Conservation (phyloP, 2,329 filamentous ascomycete species). For the Xylariaceae sp. region DNA sequence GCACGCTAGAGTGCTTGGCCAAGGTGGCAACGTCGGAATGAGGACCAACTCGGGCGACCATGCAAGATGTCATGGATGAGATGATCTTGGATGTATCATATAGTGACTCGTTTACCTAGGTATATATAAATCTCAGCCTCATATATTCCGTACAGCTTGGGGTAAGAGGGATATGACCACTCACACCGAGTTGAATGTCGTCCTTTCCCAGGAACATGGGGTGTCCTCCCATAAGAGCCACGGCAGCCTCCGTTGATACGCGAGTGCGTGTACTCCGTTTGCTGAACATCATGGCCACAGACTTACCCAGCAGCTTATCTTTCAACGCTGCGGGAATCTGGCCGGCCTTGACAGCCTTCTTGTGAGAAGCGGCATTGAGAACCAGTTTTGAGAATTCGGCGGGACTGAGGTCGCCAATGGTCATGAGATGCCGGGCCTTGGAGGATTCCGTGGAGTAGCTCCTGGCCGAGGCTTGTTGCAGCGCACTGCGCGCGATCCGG, state of each 20-base stretch:
- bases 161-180: conserved; percentile 25
- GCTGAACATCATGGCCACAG: conserved; percentile 93
- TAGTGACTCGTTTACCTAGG: conserved; percentile 83
- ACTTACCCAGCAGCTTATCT: conserved; percentile 64
- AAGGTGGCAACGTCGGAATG: conserved; percentile 70
- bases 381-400: conserved; percentile 77
- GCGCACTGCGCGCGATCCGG: conserved; percentile 27
- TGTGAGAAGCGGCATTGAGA: conserved; percentile 73
- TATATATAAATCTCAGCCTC: conserved; percentile 8
- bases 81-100: conserved; percentile 88
- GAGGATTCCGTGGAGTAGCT: conserved; percentile 15
- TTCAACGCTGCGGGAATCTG: conserved; percentile 54
- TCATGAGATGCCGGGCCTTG: conserved; percentile 77
- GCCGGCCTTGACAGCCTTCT: conserved; percentile 68
- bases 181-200: conserved; percentile 89
- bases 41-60: conserved; percentile 72
- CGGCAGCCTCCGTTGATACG: conserved; percentile 86
- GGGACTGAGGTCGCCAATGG: conserved; percentile 78
- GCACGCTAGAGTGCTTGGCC: conserved; percentile 68
- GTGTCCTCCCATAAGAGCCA: conserved; percentile 82
- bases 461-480: conserved; percentile 44
- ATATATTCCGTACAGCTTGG: not conserved
- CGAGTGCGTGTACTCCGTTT: conserved; percentile 92
- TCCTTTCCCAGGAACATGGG: conserved; percentile 95
- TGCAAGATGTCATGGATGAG: conserved; percentile 84